Percentiles rank a stretch among this genome's conserved stretches.
These are phyloP conservation scores for Lipomyces chichibuensis DNA, from an alignment of 805 yeast genomes.

Conservation along the genomic window DNA sequence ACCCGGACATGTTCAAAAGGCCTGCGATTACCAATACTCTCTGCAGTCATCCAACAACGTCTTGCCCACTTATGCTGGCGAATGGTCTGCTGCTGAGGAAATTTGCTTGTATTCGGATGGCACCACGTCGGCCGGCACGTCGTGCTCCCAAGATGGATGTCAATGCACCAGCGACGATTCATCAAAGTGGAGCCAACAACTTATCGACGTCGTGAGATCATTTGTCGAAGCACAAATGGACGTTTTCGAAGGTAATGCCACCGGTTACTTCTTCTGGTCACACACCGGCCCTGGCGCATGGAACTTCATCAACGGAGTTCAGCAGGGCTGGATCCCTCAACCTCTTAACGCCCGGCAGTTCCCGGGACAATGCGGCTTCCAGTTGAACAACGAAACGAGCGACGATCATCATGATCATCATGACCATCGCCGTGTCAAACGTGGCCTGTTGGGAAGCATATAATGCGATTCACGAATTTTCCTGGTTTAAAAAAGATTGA, in stretches of 20 bases:
- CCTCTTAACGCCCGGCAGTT: slow-evolving; percentile 70
- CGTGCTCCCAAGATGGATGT: slow-evolving; percentile 72
- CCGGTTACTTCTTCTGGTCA: slow-evolving; percentile 93
- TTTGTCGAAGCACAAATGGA: slow-evolving; percentile 90
- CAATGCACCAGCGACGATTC: slow-evolving; percentile 51
- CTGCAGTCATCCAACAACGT: slow-evolving; percentile 12
- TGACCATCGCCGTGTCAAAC: slow-evolving; percentile 8
- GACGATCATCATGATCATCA: neutral
- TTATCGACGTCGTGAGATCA: slow-evolving; percentile 61
- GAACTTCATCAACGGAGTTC: slow-evolving; percentile 70
- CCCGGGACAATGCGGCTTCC: slow-evolving; percentile 64
- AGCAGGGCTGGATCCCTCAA: slow-evolving; percentile 71
- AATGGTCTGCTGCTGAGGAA: slow-evolving; percentile 77
- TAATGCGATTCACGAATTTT: neutral
- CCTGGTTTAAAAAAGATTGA: neutral
- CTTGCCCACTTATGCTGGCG: slow-evolving; percentile 62
- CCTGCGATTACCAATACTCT: slow-evolving; percentile 17
- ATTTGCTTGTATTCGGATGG: slow-evolving; percentile 45
- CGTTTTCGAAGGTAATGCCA: slow-evolving; percentile 62
- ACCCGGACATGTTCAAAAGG: slow-evolving; percentile 19
- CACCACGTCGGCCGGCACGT: slow-evolving; percentile 82
- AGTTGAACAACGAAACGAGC: neutral
- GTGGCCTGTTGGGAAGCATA: slow-evolving; percentile 5
- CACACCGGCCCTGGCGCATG: slow-evolving; percentile 87
- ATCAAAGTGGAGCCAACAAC: slow-evolving; percentile 60